These are phyloP conservation scores for Phytophthora megakarya DNA, from an alignment of 352 stramenopile genomes.

Conservation along the genomic window DNA sequence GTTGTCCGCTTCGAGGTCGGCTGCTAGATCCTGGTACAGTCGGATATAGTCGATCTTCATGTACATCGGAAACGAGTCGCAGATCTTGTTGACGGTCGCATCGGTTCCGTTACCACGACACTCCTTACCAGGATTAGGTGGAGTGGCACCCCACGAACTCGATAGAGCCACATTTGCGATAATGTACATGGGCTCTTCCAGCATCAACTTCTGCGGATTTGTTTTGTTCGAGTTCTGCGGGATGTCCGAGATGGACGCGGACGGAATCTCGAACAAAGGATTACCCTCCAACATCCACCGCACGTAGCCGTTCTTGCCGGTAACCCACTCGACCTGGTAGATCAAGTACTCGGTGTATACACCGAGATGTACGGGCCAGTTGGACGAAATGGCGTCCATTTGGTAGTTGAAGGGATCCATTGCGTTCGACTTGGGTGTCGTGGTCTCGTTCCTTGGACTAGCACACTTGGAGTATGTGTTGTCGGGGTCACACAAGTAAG, in stretches of 20 bases:
- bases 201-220: slow-evolving; percentile 71
- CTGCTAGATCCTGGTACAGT: slow-evolving; percentile 73
- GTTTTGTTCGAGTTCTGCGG: slow-evolving; percentile 48
- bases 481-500: slow-evolving; percentile 28
- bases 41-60: slow-evolving; percentile 62
- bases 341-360: slow-evolving; percentile 70
- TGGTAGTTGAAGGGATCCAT: slow-evolving; percentile 36
- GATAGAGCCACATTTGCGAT: slow-evolving; percentile 95
- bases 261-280: slow-evolving; percentile 84
- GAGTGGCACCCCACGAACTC: slow-evolving; percentile 56
- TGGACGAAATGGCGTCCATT: slow-evolving; percentile 53
- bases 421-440: slow-evolving; percentile 54
- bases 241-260: slow-evolving; percentile 41
- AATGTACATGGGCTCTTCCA: slow-evolving; percentile 92
- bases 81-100: slow-evolving; percentile 51
- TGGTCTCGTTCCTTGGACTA: slow-evolving; percentile 44
- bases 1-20: slow-evolving; percentile 41
- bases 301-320: slow-evolving; percentile 42
- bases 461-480: slow-evolving; percentile 41
- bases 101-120: slow-evolving; percentile 38
- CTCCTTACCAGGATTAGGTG: slow-evolving; percentile 25
- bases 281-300: slow-evolving; percentile 70
- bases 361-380: slow-evolving; percentile 68
- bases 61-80: slow-evolving; percentile 52
- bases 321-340: slow-evolving; percentile 41